These are phyloP conservation scores for Ophiorrhiza pumila DNA, from an alignment of 257 asterid genomes.

Conservation along the genomic window DNA sequence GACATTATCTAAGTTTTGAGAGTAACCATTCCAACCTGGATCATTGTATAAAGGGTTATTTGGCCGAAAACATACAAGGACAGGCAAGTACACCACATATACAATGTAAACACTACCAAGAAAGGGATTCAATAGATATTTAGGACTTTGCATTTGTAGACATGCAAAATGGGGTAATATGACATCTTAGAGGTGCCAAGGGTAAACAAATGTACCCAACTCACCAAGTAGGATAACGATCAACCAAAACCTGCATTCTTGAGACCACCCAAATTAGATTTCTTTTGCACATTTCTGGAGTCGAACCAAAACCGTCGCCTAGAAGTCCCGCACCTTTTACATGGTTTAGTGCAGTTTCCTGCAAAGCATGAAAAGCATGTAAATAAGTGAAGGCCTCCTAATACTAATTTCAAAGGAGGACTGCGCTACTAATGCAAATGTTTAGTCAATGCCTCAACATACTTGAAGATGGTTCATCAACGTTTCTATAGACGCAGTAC, in stretches of 20 bases:
- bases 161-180: neutral
- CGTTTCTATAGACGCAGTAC: slow-evolving; percentile 91
- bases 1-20: neutral
- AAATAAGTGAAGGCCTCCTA: slow-evolving; percentile 3
- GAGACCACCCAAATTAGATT: slow-evolving; percentile 95
- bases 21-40: too few species aligned
- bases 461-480: slow-evolving; percentile 98
- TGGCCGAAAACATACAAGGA: neutral
- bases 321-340: slow-evolving; percentile 78
- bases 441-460: slow-evolving; percentile 9
- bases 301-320: slow-evolving; percentile 94
- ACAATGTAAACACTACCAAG: neutral
- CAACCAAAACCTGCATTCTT: slow-evolving; percentile 86
- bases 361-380: slow-evolving; percentile 28
- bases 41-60: neutral
- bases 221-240: slow-evolving; percentile 95
- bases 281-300: slow-evolving; percentile 91
- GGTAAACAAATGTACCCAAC: slow-evolving; percentile 17
- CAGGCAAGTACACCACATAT: neutral
- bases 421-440: neutral
- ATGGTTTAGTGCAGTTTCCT: slow-evolving; percentile 99
- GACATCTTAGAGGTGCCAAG: neutral
- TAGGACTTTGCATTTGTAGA: neutral
- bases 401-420: neutral
- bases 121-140: neutral